A percentile compares a stretch with the other conserved stretches of the same genome.
Evolutionary conservation across 1,139 yeast species (phyloP).

Genomic region (Lodderomyces theae): DNA sequence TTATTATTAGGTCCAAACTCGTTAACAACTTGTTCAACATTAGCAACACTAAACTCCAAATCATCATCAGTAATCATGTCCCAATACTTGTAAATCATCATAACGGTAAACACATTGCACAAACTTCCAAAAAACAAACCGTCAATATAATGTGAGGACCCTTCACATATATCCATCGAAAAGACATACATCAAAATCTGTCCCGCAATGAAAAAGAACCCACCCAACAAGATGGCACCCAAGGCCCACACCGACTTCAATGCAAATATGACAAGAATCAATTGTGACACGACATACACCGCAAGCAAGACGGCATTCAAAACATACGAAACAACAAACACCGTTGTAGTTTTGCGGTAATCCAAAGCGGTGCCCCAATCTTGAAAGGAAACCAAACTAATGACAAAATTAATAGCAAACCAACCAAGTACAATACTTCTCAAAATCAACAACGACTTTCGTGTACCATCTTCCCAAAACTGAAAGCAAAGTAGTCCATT

Average conservation of each 20-base stretch:
- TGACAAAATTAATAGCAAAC: slow-evolving; percentile 63
- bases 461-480: slow-evolving; percentile 91
- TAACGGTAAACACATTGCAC: slow-evolving; percentile 74
- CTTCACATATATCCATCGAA: slow-evolving; percentile 61
- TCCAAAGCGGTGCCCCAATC: slow-evolving; percentile 53
- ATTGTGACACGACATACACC: slow-evolving; percentile 64
- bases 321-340: slow-evolving; percentile 69
- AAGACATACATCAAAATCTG: slow-evolving; percentile 73
- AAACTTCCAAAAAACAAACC: slow-evolving; percentile 83
- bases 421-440: slow-evolving; percentile 48
- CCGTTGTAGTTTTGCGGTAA: slow-evolving; percentile 51
- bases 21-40: slow-evolving; percentile 35
- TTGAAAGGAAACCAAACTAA: slow-evolving; percentile 70
- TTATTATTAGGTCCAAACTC: slow-evolving; percentile 11
- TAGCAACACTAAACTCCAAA: slow-evolving; percentile 80
- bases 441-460: slow-evolving; percentile 56
- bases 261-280: slow-evolving; percentile 65
- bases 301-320: slow-evolving; percentile 66
- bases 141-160: slow-evolving; percentile 81
- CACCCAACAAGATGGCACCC: slow-evolving; percentile 72
- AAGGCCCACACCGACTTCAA: slow-evolving; percentile 82
- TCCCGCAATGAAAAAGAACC: slow-evolving; percentile 75
- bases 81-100: slow-evolving; percentile 97
- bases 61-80: slow-evolving; percentile 96
- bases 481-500: slow-evolving; percentile 84